Base-by-base conservation (phyloP, 2,329 filamentous ascomycete species). In the Arthrobotrys sphaeroides region DNA sequence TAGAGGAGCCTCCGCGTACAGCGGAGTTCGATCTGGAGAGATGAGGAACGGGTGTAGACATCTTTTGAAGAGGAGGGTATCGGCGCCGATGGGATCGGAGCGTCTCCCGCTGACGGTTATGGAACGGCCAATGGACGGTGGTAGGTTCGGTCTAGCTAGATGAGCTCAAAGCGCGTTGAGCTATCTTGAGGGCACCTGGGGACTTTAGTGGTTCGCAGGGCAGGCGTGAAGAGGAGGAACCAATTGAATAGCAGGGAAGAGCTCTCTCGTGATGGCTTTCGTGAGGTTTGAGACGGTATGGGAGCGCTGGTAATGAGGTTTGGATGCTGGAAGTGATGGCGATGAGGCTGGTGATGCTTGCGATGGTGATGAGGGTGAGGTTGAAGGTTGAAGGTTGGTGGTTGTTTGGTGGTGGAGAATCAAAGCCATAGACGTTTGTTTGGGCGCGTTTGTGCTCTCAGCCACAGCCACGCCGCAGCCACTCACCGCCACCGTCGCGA, bases 1-100 rank as follows among this genome's bases (percentile, higher is more conserved):
- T 70, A 42, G 73, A 77, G 13, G 73, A 72, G 22, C 43, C 51
- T 40, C 59, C 73, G 20, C 65, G 67, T 22, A 66, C 64, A n/a
- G 62, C 45, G 9, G 70, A 74, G 20, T 74, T 74, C 24, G 62
- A 67, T 4, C 70, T 43, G 1, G 70, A 74, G 1, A 74, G 70
- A 45, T 74, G 57, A 0, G 55, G 61, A 3, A 57, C 61, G 0
- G 72, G 72, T 18, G 72, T 75, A 9, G 53, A 62, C 72, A 75
- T 68, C n/a, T 3, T 28, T 20, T 42, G 16, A 62, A 38, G 47
- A 43, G 45, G 40, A 31, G 16, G 43, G 40, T 42, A 47, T 42
- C 22, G 62, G 49, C 51, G 62, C 62, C 51, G 24, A 60, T 28
- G 49, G 45, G 38, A 13, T 26, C 55, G 57, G 66, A 55, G 36